Evolutionary conservation across 306 rosid species (phyloP).

Genomic region (peach (Prunus persica)): Prunus_persica_NCBIv2 NC_034009.1:44265501-44266000

Average conservation of each 20-base stretch:
- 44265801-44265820: background rate
- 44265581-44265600: background rate
- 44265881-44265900: slow-evolving; percentile 1
- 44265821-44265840: background rate
- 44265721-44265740: background rate
- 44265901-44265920: slow-evolving; percentile 10
- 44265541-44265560: background rate
- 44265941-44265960: slow-evolving; percentile 31
- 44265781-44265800: background rate
- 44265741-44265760: background rate
- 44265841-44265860: background rate
- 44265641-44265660: background rate
- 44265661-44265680: background rate
- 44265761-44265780: background rate
- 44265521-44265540: background rate
- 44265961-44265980: slow-evolving; percentile 21
- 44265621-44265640: background rate
- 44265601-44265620: background rate
- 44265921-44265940: slow-evolving; percentile 12
- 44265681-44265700: background rate
- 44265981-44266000: slow-evolving; percentile 29
- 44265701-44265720: background rate
- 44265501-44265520: background rate
- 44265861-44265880: background rate
- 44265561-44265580: background rate